A percentile compares a stretch with the other conserved stretches of the same genome.
phyloP scores from a whole-genome alignment of 371 early-diverging fungal species.

The Mucor saturninus region DNA sequence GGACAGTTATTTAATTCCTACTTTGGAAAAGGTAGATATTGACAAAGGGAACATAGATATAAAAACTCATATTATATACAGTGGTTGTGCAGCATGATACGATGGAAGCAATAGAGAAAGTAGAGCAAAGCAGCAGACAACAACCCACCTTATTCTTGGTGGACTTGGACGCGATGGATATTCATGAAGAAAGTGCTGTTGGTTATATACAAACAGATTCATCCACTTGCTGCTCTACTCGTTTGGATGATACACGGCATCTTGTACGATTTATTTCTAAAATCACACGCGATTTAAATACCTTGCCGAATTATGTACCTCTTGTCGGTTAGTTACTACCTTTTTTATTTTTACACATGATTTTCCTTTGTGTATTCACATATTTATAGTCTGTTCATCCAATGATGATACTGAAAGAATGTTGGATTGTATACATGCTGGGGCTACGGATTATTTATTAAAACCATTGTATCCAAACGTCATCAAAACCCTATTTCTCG shows the following conservation, averaged over 20 bases:
- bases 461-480: constrained; percentile 57
- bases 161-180: constrained; percentile 29
- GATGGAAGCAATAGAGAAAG: constrained; percentile 31
- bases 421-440: constrained; percentile 56
- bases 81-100: constrained; percentile 33
- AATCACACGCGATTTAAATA: constrained; percentile 20
- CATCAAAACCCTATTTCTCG: constrained; percentile 61
- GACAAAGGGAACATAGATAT: neutral
- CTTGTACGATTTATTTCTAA: constrained; percentile 6
- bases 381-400: constrained; percentile 39
- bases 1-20: constrained; percentile 22
- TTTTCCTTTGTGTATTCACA: constrained; percentile 6
- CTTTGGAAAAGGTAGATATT: constrained; percentile 35
- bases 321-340: constrained; percentile 21
- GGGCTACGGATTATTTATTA: constrained; percentile 59
- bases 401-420: constrained; percentile 39
- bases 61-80: constrained; percentile 1
- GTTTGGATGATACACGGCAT: constrained; percentile 6
- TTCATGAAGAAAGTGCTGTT: too few relatives aligned
- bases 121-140: constrained; percentile 20
- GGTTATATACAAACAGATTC: neutral
- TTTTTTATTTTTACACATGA: neutral
- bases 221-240: neutral
- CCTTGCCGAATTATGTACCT: constrained; percentile 22
- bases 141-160: constrained; percentile 28